Conservation (phyloP, 805 yeast species). For the Teunomyces lycoperdinae region DNA sequence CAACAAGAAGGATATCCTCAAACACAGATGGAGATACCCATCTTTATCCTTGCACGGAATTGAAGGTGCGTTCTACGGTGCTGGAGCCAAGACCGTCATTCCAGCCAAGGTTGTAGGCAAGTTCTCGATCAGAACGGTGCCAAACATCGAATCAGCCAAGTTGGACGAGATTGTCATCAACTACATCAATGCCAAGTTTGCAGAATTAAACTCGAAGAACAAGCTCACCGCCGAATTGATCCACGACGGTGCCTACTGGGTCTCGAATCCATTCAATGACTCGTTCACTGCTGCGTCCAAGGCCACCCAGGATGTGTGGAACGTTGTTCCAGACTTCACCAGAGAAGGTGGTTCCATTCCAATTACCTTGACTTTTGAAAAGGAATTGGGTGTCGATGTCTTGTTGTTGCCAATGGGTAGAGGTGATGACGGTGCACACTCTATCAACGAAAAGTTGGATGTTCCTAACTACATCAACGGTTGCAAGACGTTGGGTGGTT, state of each 20-base stretch:
- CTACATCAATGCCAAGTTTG: conserved; percentile 65
- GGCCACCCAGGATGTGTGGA: conserved; percentile 95
- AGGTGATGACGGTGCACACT: conserved; percentile 99
- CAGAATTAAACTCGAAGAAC: conserved; percentile 74
- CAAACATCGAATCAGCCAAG: conserved; percentile 79
- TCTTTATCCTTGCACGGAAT: conserved; percentile 94
- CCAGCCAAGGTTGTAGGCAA: conserved; percentile 94
- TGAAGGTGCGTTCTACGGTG: conserved; percentile 93
- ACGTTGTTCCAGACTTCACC: conserved; percentile 92
- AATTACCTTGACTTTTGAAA: conserved; percentile 90
- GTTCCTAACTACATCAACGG: conserved; percentile 89
- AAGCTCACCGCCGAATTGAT: conserved; percentile 66
- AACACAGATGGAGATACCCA: conserved; percentile 99
- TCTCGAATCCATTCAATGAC: conserved; percentile 88
- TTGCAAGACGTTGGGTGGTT: conserved; percentile 88
- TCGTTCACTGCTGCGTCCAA: conserved; percentile 90
- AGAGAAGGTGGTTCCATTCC: conserved; percentile 99
- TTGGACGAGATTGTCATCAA: conserved; percentile 74
- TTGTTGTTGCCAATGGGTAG: conserved; percentile 95
- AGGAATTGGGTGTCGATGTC: conserved; percentile 80
- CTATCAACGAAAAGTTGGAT: conserved; percentile 92
- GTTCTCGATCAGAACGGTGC: conserved; percentile 96
- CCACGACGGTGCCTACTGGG: conserved; percentile 97
- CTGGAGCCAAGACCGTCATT: conserved; percentile 97
- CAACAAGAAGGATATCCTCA: conserved; percentile 79